Evolutionary conservation across 2,329 filamentous ascomycete genomes (phyloP).

Genomic region (Cladophialophora immunda): DNA sequence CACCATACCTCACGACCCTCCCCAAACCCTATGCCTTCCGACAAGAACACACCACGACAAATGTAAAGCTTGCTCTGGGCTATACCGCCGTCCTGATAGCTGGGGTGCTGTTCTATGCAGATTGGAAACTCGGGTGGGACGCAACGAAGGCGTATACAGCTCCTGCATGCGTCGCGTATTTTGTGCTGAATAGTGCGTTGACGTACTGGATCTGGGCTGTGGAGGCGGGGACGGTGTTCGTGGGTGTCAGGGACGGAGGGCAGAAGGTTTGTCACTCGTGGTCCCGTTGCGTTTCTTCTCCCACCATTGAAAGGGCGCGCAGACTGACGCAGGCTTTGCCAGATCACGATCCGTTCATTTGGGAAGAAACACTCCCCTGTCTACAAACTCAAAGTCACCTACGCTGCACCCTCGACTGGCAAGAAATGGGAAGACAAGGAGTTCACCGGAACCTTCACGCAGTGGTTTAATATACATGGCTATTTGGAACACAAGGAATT

Average conservation of each 20-base stretch:
- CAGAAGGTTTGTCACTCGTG: constrained; percentile 61
- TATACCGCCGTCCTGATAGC: constrained; percentile 83
- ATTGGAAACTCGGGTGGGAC: constrained; percentile 92
- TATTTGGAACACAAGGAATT: constrained; percentile 69
- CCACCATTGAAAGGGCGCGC: neutral
- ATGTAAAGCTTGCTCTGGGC: constrained; percentile 83
- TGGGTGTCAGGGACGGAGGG: constrained; percentile 74
- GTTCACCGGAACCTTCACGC: constrained; percentile 65
- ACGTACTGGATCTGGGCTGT: constrained; percentile 86
- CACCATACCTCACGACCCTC: constrained; percentile 92
- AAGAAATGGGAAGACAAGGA: constrained; percentile 56
- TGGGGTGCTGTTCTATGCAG: constrained; percentile 85
- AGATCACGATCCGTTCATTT: constrained; percentile 77
- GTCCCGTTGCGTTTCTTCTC: neutral
- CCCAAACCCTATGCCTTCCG: constrained; percentile 69
- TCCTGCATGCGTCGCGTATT: constrained; percentile 80
- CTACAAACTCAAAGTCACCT: constrained; percentile 76
- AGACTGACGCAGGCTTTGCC: neutral
- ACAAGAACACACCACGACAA: constrained; percentile 80
- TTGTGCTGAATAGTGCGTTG: constrained; percentile 77
- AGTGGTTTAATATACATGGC: constrained; percentile 67
- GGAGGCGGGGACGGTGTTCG: constrained; percentile 83
- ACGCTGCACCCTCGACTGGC: constrained; percentile 48
- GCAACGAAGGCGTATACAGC: constrained; percentile 82
- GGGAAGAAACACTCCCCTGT: constrained; percentile 81